Evolutionary conservation across 192 early-diverging fungal species (phyloP).

Genomic region (Coemansia sp.): DNA sequence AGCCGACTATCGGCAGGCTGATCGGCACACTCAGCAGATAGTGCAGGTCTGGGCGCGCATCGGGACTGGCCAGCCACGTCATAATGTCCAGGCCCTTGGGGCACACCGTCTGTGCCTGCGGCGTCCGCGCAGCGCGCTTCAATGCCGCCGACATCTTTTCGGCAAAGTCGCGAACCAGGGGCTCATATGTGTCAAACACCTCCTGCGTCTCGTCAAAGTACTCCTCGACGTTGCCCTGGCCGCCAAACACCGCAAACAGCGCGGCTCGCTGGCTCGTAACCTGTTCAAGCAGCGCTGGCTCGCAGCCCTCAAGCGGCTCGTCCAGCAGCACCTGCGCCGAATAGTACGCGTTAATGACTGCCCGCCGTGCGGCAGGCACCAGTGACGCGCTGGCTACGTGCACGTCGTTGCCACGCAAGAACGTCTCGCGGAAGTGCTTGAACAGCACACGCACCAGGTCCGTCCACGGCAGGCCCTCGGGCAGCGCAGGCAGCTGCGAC

Average conservation of each 20-base stretch:
- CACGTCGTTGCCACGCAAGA: constrained; percentile 80
- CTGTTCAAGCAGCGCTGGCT: constrained; percentile 70
- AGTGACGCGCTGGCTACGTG: constrained; percentile 71
- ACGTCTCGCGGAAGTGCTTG: constrained; percentile 68
- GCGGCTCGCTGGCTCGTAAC: constrained; percentile 61
- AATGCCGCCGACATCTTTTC: constrained; percentile 71
- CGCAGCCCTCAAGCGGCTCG: constrained; percentile 8
- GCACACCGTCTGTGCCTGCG: constrained; percentile 66
- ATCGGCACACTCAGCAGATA: constrained; percentile 78
- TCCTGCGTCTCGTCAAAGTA: constrained; percentile 90
- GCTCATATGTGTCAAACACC: constrained; percentile 77
- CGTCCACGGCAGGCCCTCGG: constrained; percentile 58
- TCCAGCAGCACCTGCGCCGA: constrained; percentile 67
- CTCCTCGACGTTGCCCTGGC: constrained; percentile 92
- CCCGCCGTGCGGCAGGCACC: constrained; percentile 57
- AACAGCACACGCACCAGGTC: constrained; percentile 72
- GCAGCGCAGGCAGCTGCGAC: constrained; percentile 37
- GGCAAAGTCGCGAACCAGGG: constrained; percentile 74
- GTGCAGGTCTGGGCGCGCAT: constrained; percentile 75
- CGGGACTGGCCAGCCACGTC: constrained; percentile 77
- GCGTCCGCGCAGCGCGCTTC: constrained; percentile 60
- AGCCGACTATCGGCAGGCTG: constrained; percentile 83
- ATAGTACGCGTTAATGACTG: constrained; percentile 77
- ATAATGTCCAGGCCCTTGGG: constrained; percentile 83
- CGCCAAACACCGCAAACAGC: constrained; percentile 89